Base-by-base conservation (phyloP, 176 grass and related monocot genomes). In the Eremochloa ophiuroides region DNA sequence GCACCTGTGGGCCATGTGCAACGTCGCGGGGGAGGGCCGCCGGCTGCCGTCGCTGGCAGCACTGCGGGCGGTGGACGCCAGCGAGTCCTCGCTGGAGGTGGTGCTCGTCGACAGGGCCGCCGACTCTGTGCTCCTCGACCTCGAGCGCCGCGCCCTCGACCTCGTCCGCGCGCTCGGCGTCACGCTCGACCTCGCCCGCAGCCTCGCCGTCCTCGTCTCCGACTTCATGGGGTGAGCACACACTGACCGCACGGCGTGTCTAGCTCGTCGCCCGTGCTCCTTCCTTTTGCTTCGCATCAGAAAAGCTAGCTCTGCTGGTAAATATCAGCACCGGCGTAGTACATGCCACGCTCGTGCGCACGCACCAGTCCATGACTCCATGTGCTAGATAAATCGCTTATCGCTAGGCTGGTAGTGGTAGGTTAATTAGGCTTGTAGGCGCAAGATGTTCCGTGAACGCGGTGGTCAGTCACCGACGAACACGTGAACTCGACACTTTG, bases 1-100 rank as follows among this genome's bases (percentile, higher is more conserved):
- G 59, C 85, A 98, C 88, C 46, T 93, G 75, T 98, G 95, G 92
- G 86, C 88, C 20, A 91, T 91, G 95, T 98, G 95, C 79, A 98
- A 98, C 87, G 86, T 66, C 33, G 58, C 90, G 38, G 85, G 94
- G 60, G 90, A 87, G 25, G 92, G 86, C 12, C 83, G 78, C 76
- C 88, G 90, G 66, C 83, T 94, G 77, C 95, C 95, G 72, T 75
- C 90, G n/a, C 85, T 98, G 55, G 81, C 61, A 44, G 87, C 92
- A 26, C 89, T 98, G 17, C 87, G 80, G 66, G 69, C 74, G 69
- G 90, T 98, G 68, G 83, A 87, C 83, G 64, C 87, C 55, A 79
- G 23, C 56, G 92, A 93, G 82, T 98, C 95, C 43, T 89, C 84
- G 64, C 80, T 94, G 70, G 92, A 98, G 85, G 95, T 93, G 53